Evolutionary conservation across 257 asterid genomes (phyloP), one percentile per base, ranked within the genome.

Genomic region (Nicotiana obtusifolia): DNA sequence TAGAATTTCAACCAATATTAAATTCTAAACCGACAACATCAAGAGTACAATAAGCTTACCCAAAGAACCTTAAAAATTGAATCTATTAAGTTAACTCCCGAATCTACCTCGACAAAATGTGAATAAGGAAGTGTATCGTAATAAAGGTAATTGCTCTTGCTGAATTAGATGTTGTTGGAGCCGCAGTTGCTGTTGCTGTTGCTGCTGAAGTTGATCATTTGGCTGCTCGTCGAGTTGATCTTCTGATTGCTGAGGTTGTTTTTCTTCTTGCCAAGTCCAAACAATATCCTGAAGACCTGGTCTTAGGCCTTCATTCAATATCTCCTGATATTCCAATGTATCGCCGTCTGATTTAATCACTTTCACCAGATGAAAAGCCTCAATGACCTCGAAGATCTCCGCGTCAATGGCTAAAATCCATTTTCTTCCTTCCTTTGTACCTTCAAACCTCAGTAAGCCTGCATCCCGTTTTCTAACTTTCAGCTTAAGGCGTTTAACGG

Each of bases 241-340:
- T 10, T 56, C 56, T 15, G 22, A 78, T 28, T 78, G 71, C 62
- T 41, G 69, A n/a, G 82, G 75, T 76, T 80, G 90, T 15, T 71
- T 88, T 16, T 90, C 97, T 10, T 87, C 88, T 83, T 93, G 93
- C 95, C 90, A 92, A 82, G 88, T 88, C 94, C 98, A 92, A 64
- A 91, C 95, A 76, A 94, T 89, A 68, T 94, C 97, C 81, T 90
- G 89, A 59, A 95, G 97, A 30, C 95, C 93, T 4, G 99, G 98
- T 80, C 91, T 85, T 19, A 95, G 84, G 69, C 89, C 90, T 80
- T 94, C 93, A 1, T 88, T 86, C 24, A 94, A 69, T 14, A 94
- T 31, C 84, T 82, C 90, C 82, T 85, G 87, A 80, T 92, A 95
- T 68, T 95, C 97, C 81, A 92, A 76, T 0, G 98, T 88, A 83